Conservation (phyloP, 257 asterid genomes). For the Leptodermis oblonga region DNA sequence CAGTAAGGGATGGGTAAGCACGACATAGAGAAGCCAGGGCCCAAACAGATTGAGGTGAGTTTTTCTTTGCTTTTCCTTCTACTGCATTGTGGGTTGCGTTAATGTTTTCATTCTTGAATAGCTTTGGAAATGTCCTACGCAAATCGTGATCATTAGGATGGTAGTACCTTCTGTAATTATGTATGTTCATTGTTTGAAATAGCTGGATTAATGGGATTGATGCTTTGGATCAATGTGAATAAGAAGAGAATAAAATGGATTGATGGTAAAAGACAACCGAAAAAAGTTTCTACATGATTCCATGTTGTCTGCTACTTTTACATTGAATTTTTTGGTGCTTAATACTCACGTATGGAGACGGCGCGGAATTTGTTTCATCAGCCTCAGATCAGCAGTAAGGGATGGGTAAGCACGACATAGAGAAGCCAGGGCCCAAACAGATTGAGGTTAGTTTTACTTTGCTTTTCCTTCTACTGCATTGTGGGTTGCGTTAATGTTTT, state of each 20-base stretch:
- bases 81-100: neutral
- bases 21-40: slow-evolving; percentile 21
- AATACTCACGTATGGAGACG: slow-evolving; percentile 33
- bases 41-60: slow-evolving; percentile 36
- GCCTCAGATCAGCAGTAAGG: slow-evolving; percentile 18
- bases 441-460: slow-evolving; percentile 32
- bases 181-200: neutral
- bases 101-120: neutral
- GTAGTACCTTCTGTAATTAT: neutral
- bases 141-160: neutral
- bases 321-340: neutral
- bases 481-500: neutral
- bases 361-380: slow-evolving; percentile 18
- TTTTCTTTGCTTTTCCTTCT: neutral
- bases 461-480: neutral
- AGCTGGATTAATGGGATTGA: neutral
- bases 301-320: neutral
- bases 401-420: slow-evolving; percentile 31
- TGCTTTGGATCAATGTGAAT: neutral
- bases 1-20: slow-evolving; percentile 31
- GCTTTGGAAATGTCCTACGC: neutral
- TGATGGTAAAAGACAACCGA: neutral
- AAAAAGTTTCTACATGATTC: neutral
- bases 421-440: slow-evolving; percentile 24
- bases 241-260: neutral